These are phyloP conservation scores for Sarcocystis neurona DNA, from an alignment of 169 alveolate species.

Conservation along the genomic window DNA sequence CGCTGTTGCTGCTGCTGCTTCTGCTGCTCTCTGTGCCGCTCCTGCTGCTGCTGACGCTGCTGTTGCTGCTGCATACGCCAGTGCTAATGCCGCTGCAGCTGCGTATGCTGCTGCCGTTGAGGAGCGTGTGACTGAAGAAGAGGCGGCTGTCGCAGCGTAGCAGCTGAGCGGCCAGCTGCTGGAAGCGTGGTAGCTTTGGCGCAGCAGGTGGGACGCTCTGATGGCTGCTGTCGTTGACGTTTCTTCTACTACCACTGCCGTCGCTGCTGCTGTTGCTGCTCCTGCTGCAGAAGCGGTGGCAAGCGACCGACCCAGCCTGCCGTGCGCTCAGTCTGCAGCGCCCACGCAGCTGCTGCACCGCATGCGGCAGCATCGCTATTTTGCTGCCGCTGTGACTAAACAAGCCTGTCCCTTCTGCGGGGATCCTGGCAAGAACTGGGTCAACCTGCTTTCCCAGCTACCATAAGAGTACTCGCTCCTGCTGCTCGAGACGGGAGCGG, in stretches of 20 bases:
- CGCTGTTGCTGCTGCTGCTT: slow-evolving; percentile 29
- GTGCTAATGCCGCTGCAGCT: not conserved
- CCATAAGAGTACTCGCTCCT: too few relatives aligned
- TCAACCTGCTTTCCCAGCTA: too few relatives aligned
- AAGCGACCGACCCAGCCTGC: not conserved
- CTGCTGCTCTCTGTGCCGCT: slow-evolving; percentile 16
- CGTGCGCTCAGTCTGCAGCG: too few relatives aligned
- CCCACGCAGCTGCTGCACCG: too few relatives aligned
- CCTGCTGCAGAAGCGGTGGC: slow-evolving; percentile 6
- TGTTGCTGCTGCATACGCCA: not conserved
- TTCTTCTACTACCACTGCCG: not conserved
- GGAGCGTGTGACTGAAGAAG: not conserved
- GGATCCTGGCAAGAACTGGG: too few relatives aligned
- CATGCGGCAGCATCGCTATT: too few relatives aligned
- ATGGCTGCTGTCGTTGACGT: not conserved
- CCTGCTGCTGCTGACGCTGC: not conserved
- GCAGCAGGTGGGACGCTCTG: not conserved
- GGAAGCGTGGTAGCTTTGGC: not conserved
- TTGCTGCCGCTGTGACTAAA: too few relatives aligned
- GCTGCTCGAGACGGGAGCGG: too few relatives aligned
- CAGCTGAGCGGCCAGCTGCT: not conserved
- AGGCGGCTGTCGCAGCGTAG: not conserved
- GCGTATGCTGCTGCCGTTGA: not conserved
- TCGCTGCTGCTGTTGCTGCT: not conserved
- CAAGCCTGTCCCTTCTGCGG: too few relatives aligned